Conservation (phyloP, 2,329 filamentous ascomycete genomes). For the Phyllosticta citrichinensis region DNA sequence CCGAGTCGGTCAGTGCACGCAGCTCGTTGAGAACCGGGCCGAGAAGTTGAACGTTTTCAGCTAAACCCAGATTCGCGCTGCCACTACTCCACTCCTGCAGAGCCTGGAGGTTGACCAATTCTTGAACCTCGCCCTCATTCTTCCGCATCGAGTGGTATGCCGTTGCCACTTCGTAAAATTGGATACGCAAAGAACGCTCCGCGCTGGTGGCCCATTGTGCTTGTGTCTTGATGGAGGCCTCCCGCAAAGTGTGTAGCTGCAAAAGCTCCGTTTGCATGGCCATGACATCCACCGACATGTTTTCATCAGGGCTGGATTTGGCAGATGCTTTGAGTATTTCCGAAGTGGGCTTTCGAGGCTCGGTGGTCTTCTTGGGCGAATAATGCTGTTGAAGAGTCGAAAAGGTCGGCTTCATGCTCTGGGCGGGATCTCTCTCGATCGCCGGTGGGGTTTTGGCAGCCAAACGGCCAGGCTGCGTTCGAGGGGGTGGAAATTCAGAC, state of each 20-base stretch:
- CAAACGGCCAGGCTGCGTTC: neutral
- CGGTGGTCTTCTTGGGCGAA: constrained; percentile 25
- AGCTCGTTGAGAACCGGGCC: constrained; percentile 28
- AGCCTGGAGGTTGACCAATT: constrained; percentile 27
- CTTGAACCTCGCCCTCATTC: constrained; percentile 25
- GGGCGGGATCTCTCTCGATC: constrained; percentile 2
- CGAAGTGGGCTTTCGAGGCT: constrained; percentile 18
- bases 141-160: constrained; percentile 25
- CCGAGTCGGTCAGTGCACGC: constrained; percentile 21
- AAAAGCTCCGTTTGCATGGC: constrained; percentile 28
- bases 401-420: constrained; percentile 18
- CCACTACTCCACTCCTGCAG: constrained; percentile 25
- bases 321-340: constrained; percentile 24
- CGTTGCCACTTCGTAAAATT: constrained; percentile 29
- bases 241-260: constrained; percentile 28
- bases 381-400: constrained; percentile 31
- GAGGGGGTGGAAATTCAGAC: constrained; percentile 2
- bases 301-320: constrained; percentile 5
- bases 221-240: constrained; percentile 16
- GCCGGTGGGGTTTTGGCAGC: neutral
- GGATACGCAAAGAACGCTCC: constrained; percentile 19
- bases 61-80: constrained; percentile 19
- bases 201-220: constrained; percentile 26
- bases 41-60: constrained; percentile 26
- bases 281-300: constrained; percentile 21